Percentiles rank a stretch among this genome's conserved stretches.
Evolutionary conservation across 2,329 filamentous ascomycete species (phyloP).

Genomic region (Ophiostoma perfectum): DNA sequence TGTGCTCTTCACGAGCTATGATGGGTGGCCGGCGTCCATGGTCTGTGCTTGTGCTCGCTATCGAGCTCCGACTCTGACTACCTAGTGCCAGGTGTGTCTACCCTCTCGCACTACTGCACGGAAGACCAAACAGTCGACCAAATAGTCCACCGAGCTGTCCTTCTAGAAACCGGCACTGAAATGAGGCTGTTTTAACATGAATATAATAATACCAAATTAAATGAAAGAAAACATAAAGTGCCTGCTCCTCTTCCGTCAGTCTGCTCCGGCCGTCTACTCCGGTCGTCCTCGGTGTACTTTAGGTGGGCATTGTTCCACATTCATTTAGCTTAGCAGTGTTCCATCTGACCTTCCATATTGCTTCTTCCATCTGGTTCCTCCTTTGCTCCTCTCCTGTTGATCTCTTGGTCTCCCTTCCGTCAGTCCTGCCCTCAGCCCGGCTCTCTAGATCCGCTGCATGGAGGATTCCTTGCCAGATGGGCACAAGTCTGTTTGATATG

Average conservation of each 20-base stretch:
- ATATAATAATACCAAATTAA: background rate
- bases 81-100: background rate
- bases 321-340: background rate
- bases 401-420: background rate
- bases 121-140: background rate
- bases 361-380: background rate
- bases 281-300: background rate
- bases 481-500: too few species aligned
- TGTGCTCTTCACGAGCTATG: background rate
- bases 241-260: background rate
- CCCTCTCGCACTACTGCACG: background rate
- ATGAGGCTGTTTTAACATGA: background rate
- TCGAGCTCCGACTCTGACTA: background rate
- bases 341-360: background rate
- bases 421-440: background rate
- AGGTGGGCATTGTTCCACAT: background rate
- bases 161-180: background rate
- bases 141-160: background rate
- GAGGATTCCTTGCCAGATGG: too few species aligned
- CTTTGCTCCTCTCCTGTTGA: background rate
- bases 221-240: background rate
- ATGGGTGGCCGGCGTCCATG: background rate
- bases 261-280: background rate
- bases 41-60: background rate
- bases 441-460: background rate